Evolutionary conservation across 1,284 basidiomycete genomes (phyloP).

Genomic region (Malassezia caprae): DNA sequence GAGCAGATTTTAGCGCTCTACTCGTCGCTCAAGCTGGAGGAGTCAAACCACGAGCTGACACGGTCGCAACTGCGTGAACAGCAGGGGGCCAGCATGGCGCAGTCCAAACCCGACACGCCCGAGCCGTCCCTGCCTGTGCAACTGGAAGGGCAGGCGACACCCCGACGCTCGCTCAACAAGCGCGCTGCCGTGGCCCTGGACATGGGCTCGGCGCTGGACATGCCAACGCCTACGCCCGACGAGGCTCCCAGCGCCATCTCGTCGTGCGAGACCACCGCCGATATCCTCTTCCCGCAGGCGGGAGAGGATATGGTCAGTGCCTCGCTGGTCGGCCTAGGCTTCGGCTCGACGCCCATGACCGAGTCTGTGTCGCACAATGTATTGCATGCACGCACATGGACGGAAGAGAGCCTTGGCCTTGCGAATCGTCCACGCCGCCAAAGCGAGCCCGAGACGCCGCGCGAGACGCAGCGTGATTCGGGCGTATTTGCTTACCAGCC

Average conservation of each 20-base stretch:
- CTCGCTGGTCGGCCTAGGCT: slow-evolving; percentile 4
- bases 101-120: background rate
- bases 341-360: background rate
- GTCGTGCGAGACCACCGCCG: slow-evolving; percentile 2
- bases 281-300: slow-evolving; percentile 1
- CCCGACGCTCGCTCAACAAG: background rate
- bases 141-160: background rate
- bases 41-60: slow-evolving; percentile 33
- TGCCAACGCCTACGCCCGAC: background rate
- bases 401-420: slow-evolving; percentile 1
- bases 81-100: background rate
- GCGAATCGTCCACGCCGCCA: background rate
- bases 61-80: slow-evolving; percentile 15
- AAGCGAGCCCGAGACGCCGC: background rate
- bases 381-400: background rate
- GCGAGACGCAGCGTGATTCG: background rate
- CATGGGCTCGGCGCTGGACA: background rate
- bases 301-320: background rate
- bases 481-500: background rate
- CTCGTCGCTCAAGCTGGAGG: slow-evolving; percentile 41
- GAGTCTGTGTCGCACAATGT: background rate
- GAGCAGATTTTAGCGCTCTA: slow-evolving; percentile 47
- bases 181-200: background rate
- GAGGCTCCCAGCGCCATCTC: background rate
- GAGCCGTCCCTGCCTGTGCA: background rate